A percentile compares a stretch with the other conserved stretches of the same genome.
Conservation (phyloP, 306 rosid genomes). For the Ormosia semicastrata region DNA sequence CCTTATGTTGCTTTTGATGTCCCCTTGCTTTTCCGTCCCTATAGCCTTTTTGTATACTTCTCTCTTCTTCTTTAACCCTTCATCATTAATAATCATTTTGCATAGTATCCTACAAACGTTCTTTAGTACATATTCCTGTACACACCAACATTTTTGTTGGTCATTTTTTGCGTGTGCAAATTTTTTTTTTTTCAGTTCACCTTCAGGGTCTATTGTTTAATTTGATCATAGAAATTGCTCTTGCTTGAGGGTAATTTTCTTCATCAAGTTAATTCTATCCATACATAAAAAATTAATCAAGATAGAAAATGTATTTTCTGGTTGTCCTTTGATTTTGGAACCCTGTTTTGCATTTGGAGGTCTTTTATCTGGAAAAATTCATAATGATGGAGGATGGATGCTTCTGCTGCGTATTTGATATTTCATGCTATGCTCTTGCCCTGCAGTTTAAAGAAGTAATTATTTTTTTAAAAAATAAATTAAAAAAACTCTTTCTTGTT, state of each 20-base stretch:
- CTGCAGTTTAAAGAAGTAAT: not conserved
- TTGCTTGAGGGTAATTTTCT: not conserved
- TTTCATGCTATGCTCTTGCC: slow-evolving; percentile 19
- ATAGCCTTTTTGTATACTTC: not conserved
- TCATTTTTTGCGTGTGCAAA: not conserved
- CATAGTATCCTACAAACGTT: slow-evolving; percentile 1
- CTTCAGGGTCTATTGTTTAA: not conserved
- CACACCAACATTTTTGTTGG: not conserved
- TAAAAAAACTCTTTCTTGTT: not conserved
- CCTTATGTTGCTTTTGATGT: slow-evolving; percentile 29
- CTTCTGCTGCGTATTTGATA: not conserved
- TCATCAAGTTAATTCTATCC: not conserved
- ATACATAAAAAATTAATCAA: not conserved
- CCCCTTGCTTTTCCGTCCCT: not conserved
- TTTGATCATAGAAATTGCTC: not conserved
- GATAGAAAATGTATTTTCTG: not conserved
- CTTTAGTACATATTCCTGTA: not conserved
- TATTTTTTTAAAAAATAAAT: not conserved
- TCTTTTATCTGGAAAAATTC: slow-evolving; percentile 6
- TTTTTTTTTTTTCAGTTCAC: not conserved
- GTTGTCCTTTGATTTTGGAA: slow-evolving; percentile 11
- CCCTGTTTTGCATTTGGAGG: slow-evolving; percentile 11
- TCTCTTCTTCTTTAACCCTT: slow-evolving; percentile 12
- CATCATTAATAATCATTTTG: slow-evolving; percentile 17
- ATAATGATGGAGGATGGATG: not conserved